A percentile compares a stretch with the other conserved stretches of the same genome.
phyloP scores from a whole-genome alignment of 2,329 filamentous ascomycete genomes.

The Diaporthe ilicicola region DNA sequence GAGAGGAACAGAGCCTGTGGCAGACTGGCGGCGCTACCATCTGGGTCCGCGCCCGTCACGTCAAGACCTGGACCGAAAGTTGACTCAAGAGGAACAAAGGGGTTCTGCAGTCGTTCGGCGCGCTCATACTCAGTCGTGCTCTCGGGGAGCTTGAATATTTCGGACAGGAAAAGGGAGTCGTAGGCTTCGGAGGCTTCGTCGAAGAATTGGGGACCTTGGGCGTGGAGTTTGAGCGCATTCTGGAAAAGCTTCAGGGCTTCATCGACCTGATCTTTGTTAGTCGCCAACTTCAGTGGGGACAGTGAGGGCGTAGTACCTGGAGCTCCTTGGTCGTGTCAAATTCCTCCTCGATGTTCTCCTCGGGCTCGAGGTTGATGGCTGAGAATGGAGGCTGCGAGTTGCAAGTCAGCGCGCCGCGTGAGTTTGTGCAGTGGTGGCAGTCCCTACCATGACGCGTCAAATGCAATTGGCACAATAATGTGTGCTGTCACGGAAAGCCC shows the following conservation, averaged over 20 bases:
- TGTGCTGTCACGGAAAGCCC: not conserved
- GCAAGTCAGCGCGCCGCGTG: constrained; percentile 25
- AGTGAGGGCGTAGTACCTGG: constrained; percentile 60
- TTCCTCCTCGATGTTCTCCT: constrained; percentile 89
- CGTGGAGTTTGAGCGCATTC: constrained; percentile 87
- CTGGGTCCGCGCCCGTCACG: constrained; percentile 68
- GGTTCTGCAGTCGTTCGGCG: constrained; percentile 64
- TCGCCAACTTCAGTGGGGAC: not conserved
- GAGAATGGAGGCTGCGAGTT: constrained; percentile 72
- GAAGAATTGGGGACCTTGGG: constrained; percentile 82
- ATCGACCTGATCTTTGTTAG: constrained; percentile 70
- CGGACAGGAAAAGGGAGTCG: constrained; percentile 83
- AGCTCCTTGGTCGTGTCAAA: constrained; percentile 95
- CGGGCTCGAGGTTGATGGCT: constrained; percentile 92
- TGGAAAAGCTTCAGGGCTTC: constrained; percentile 97
- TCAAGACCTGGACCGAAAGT: constrained; percentile 61
- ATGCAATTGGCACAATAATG: not conserved
- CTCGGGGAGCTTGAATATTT: constrained; percentile 93
- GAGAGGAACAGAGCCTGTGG: constrained; percentile 91
- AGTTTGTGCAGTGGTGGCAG: not conserved
- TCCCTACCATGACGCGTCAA: constrained; percentile 23
- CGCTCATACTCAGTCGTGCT: constrained; percentile 85
- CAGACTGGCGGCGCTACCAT: constrained; percentile 80
- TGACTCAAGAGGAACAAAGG: constrained; percentile 56
- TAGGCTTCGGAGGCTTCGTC: constrained; percentile 83